A percentile compares a stretch with the other conserved stretches of the same genome.
Conservation (phyloP, 2,329 filamentous ascomycete genomes). For the Erysiphe neolycopersici region DNA sequence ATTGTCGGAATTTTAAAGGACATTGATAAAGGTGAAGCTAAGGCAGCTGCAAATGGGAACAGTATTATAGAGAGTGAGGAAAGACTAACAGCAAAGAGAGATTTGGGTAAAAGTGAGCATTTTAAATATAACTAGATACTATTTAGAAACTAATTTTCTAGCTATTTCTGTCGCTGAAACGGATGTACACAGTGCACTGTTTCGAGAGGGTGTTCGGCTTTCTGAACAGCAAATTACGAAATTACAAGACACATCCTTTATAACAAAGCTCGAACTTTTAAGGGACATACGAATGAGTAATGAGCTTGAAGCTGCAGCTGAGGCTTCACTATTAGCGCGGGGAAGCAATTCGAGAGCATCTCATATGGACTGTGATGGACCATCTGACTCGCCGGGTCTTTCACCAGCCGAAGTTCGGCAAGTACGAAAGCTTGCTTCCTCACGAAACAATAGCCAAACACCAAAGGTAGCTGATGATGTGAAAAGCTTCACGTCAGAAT, state of each 20-base stretch:
- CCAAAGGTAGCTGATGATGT: slow-evolving; percentile 7
- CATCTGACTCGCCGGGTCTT: slow-evolving; percentile 11
- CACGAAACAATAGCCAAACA: slow-evolving; percentile 11
- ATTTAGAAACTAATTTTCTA: neutral
- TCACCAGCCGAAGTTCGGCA: slow-evolving; percentile 11
- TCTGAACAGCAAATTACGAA: slow-evolving; percentile 1
- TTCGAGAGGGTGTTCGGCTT: slow-evolving; percentile 1
- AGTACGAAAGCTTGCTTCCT: slow-evolving; percentile 7
- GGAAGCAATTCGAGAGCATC: slow-evolving; percentile 7
- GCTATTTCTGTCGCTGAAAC: slow-evolving; percentile 1
- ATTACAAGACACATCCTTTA: slow-evolving; percentile 1
- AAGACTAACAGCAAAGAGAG: neutral
- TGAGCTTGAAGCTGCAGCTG: slow-evolving; percentile 2
- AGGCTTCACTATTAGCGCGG: slow-evolving; percentile 4
- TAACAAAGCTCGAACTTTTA: slow-evolving; percentile 1
- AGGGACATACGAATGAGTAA: slow-evolving; percentile 1
- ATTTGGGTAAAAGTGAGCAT: slow-evolving; percentile 1
- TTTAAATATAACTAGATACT: too few relatives aligned
- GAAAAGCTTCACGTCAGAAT: slow-evolving; percentile 7
- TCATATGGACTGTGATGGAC: slow-evolving; percentile 11
- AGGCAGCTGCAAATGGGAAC: neutral
- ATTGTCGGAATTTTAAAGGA: neutral
- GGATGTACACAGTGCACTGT: slow-evolving; percentile 1
- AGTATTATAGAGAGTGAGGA: slow-evolving; percentile 1
- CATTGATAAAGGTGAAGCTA: neutral